Evolutionary conservation across 1,284 basidiomycete species (phyloP).

Genomic region (Sporisorium exsertum): DNA sequence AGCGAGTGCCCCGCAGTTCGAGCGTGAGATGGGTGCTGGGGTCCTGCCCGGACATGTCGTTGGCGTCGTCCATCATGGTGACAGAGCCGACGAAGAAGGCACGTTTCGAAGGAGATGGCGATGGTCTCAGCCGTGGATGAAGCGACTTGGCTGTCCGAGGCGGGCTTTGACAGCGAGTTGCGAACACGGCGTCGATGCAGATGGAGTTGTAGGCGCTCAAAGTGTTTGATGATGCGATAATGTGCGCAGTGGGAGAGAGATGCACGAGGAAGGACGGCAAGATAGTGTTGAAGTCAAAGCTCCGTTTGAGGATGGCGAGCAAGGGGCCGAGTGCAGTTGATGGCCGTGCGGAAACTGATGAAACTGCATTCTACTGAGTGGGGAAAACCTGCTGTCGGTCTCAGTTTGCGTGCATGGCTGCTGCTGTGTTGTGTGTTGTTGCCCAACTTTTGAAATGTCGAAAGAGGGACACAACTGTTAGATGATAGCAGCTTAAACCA

Average conservation of each 20-base stretch:
- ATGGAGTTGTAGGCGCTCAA: background rate
- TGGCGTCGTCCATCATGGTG: conserved; percentile 50
- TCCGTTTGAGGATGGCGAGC: background rate
- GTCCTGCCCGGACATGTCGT: conserved; percentile 36
- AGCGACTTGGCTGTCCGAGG: too few species aligned
- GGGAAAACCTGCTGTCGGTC: background rate
- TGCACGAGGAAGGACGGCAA: too few species aligned
- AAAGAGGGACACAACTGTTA: too few species aligned
- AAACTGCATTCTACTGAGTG: background rate
- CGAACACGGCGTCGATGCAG: background rate
- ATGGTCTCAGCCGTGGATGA: background rate
- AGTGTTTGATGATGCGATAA: background rate
- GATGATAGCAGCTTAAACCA: too few species aligned
- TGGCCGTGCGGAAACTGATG: background rate
- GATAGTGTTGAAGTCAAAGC: too few species aligned
- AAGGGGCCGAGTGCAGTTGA: background rate
- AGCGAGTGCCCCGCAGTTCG: conserved; percentile 89
- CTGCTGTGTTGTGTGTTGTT: background rate
- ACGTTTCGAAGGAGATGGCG: background rate
- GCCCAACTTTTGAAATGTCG: background rate
- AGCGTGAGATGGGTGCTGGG: conserved; percentile 80
- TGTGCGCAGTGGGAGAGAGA: background rate
- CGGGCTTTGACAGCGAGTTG: too few species aligned
- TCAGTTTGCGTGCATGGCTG: background rate
- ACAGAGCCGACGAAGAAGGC: background rate